Evolutionary conservation across 2,329 filamentous ascomycete species (phyloP).

Genomic region (Botryosphaeria agaves): DNA sequence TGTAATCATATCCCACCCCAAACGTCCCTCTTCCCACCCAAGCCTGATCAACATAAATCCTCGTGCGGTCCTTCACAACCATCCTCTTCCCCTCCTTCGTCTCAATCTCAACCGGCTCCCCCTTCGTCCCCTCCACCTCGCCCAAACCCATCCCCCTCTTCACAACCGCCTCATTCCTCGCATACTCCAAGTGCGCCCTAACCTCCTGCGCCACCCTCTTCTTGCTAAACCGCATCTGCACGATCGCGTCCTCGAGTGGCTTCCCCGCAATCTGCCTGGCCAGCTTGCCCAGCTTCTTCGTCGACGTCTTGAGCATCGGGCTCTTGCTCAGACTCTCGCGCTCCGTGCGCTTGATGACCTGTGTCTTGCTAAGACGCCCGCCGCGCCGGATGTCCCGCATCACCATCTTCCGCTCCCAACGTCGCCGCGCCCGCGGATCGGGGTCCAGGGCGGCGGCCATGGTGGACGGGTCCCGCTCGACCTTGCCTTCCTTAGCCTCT

Average conservation of each 20-base stretch:
- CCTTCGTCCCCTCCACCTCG: slow-evolving; percentile 7
- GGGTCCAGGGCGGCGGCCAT: slow-evolving; percentile 56
- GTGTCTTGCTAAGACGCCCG: slow-evolving; percentile 46
- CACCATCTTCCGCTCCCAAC: slow-evolving; percentile 74
- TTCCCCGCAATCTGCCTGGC: slow-evolving; percentile 84
- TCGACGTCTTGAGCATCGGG: slow-evolving; percentile 60
- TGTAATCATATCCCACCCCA: slow-evolving; percentile 45
- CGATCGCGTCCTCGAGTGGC: slow-evolving; percentile 79
- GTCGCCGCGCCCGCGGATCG: slow-evolving; percentile 48
- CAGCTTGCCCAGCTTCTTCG: slow-evolving; percentile 82
- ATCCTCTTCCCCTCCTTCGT: slow-evolving; percentile 61
- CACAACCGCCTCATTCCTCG: slow-evolving; percentile 65
- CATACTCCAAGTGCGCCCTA: slow-evolving; percentile 59
- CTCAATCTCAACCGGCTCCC: slow-evolving; percentile 40
- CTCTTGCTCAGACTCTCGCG: slow-evolving; percentile 43
- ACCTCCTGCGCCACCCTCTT: slow-evolving; percentile 83
- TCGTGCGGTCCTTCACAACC: slow-evolving; percentile 54
- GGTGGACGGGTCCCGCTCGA: slow-evolving; percentile 27
- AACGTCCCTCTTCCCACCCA: slow-evolving; percentile 72
- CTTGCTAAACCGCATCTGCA: slow-evolving; percentile 89
- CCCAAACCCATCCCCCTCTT: slow-evolving; percentile 69
- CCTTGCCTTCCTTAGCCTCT: slow-evolving; percentile 7
- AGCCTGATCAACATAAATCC: slow-evolving; percentile 78
- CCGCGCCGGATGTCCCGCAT: slow-evolving; percentile 55
- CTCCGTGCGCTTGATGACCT: slow-evolving; percentile 51